phyloP scores from a whole-genome alignment of 1,139 yeast species.

The Candida sp. region DNA sequence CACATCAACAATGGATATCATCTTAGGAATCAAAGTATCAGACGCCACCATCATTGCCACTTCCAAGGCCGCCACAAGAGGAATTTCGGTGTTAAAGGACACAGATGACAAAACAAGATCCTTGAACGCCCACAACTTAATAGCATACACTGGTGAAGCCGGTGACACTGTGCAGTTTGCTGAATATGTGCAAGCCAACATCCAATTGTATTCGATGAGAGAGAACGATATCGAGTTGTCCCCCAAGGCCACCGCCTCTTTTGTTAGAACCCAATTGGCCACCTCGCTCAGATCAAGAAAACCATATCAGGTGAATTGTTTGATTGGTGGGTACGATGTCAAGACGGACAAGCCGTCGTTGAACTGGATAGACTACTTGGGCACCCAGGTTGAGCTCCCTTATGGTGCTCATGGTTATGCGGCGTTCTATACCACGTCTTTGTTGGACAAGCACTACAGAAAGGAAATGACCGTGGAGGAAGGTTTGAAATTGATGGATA shows the following conservation, averaged over 20 bases:
- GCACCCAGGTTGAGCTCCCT: constrained; percentile 89
- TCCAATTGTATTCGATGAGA: constrained; percentile 86
- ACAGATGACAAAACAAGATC: constrained; percentile 88
- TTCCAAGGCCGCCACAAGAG: constrained; percentile 93
- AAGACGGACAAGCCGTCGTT: constrained; percentile 67
- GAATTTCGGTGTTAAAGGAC: constrained; percentile 86
- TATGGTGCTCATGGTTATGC: constrained; percentile 90
- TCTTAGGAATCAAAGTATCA: constrained; percentile 82
- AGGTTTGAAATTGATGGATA: constrained; percentile 74
- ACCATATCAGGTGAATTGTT: constrained; percentile 92
- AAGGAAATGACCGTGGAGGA: constrained; percentile 78
- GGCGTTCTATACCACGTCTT: constrained; percentile 88
- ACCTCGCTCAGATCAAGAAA: constrained; percentile 84
- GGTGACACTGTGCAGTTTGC: constrained; percentile 99
- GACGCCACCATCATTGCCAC: constrained; percentile 90
- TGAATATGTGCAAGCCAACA: constrained; percentile 91
- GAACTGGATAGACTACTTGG: constrained; percentile 93
- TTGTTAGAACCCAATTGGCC: constrained; percentile 88
- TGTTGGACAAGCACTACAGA: constrained; percentile 90
- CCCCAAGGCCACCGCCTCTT: constrained; percentile 87
- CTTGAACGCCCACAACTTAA: constrained; percentile 75
- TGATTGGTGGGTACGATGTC: constrained; percentile 84
- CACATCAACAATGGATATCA: constrained; percentile 69
- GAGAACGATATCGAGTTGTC: constrained; percentile 79
- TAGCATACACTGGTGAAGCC: constrained; percentile 95